A percentile compares a stretch with the other conserved stretches of the same genome.
phyloP scores from a whole-genome alignment of 2,329 filamentous ascomycete genomes.

The Fusarium proliferatum region DNA sequence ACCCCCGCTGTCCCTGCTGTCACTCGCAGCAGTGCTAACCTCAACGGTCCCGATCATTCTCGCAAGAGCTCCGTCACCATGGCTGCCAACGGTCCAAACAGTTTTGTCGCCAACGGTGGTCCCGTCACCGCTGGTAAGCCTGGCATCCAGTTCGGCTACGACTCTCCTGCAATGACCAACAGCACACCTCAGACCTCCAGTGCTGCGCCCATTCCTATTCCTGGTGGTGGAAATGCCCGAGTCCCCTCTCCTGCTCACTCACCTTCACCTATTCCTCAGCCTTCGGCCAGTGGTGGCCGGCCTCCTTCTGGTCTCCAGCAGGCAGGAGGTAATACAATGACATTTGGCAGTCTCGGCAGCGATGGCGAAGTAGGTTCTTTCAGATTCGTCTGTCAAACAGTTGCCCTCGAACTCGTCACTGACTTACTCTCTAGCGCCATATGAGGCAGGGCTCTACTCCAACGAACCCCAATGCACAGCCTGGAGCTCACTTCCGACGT shows the following conservation, averaged over 20 bases:
- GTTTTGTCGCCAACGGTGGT: conserved; percentile 81
- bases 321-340: conserved; percentile 70
- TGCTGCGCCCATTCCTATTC: conserved; percentile 71
- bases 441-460: conserved; percentile 74
- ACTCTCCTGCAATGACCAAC: conserved; percentile 74
- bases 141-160: conserved; percentile 85
- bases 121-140: conserved; percentile 67
- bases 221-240: conserved; percentile 71
- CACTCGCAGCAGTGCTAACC: conserved; percentile 69
- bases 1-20: conserved; percentile 76
- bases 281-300: conserved; percentile 83
- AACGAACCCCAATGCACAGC: conserved; percentile 71
- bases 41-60: conserved; percentile 83
- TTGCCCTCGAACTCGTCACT: conserved; percentile 2
- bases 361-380: conserved; percentile 76
- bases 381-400: conserved; percentile 9
- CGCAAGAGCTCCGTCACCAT: conserved; percentile 94
- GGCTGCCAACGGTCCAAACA: conserved; percentile 81
- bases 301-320: conserved; percentile 81
- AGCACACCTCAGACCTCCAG: conserved; percentile 71
- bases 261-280: conserved; percentile 92
- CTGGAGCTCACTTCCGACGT: conserved; percentile 80
- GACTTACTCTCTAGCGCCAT: conserved; percentile 65
- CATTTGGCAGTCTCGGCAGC: conserved; percentile 86
- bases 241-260: conserved; percentile 87